These are phyloP conservation scores for Neocatenulostroma microsporum DNA, from an alignment of 2,329 filamentous ascomycete species.

Conservation along the genomic window DNA sequence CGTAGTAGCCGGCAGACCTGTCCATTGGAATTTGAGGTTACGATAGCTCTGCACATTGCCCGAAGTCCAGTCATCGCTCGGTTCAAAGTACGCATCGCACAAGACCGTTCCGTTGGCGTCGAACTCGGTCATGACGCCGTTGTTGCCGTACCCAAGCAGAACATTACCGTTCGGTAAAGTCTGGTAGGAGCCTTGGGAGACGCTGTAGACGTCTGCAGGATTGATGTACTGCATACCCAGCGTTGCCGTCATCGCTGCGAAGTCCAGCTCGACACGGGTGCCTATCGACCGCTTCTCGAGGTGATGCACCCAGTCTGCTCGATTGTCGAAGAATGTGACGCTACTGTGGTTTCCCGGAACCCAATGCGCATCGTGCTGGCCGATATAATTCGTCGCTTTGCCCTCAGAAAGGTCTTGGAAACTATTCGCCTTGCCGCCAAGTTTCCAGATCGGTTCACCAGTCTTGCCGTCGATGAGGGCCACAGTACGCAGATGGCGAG, in stretches of 20 bases:
- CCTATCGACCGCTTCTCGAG: slow-evolving; percentile 16
- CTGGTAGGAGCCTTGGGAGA: slow-evolving; percentile 47
- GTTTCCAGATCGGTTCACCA: slow-evolving; percentile 46
- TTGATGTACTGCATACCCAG: slow-evolving; percentile 23
- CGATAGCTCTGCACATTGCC: slow-evolving; percentile 42
- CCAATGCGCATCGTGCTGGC: slow-evolving; percentile 47
- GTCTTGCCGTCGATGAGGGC: slow-evolving; percentile 41
- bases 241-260: slow-evolving; percentile 20
- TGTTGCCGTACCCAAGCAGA: slow-evolving; percentile 48
- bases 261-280: slow-evolving; percentile 17
- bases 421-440: slow-evolving; percentile 30
- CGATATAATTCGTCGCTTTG: slow-evolving; percentile 33
- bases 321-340: slow-evolving; percentile 39
- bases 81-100: slow-evolving; percentile 45
- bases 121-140: slow-evolving; percentile 34
- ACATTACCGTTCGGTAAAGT: slow-evolving; percentile 46
- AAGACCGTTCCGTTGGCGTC: slow-evolving; percentile 41
- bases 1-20: slow-evolving; percentile 25
- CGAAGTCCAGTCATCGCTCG: slow-evolving; percentile 37
- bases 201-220: slow-evolving; percentile 33
- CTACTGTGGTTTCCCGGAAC: slow-evolving; percentile 31
- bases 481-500: slow-evolving; percentile 43
- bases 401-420: slow-evolving; percentile 23
- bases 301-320: slow-evolving; percentile 29
- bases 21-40: slow-evolving; percentile 46